phyloP scores from a whole-genome alignment of 768 basidiomycete genomes.

The Cyathus striatus region DNA sequence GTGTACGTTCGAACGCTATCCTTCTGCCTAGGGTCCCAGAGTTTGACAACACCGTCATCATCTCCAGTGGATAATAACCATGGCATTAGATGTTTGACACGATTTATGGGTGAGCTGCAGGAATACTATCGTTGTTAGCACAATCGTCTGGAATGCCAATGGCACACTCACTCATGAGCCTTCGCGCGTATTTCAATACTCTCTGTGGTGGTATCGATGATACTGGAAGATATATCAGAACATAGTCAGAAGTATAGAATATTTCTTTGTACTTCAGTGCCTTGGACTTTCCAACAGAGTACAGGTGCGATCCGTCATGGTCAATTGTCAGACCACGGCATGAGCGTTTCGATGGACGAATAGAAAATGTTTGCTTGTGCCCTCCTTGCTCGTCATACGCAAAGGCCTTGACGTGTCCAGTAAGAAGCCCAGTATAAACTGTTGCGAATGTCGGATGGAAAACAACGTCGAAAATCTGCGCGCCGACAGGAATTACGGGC shows the following conservation, averaged over 20 bases:
- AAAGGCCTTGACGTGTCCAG: slow-evolving; percentile 81
- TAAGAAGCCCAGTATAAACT: slow-evolving; percentile 77
- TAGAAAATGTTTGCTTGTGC: slow-evolving; percentile 49
- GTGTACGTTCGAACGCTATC: slow-evolving; percentile 62
- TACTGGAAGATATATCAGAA: slow-evolving; percentile 36
- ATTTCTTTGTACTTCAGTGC: slow-evolving; percentile 60
- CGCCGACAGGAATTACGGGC: slow-evolving; percentile 63
- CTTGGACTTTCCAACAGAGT: slow-evolving; percentile 79
- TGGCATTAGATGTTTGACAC: slow-evolving; percentile 66
- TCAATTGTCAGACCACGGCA: slow-evolving; percentile 70
- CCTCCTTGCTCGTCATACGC: slow-evolving; percentile 69
- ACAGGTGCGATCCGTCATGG: slow-evolving; percentile 64
- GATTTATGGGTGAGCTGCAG: slow-evolving; percentile 77
- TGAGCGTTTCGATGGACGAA: slow-evolving; percentile 78
- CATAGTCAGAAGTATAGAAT: slow-evolving; percentile 6
- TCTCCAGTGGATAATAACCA: slow-evolving; percentile 83
- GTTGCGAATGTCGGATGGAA: slow-evolving; percentile 74
- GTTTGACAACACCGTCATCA: slow-evolving; percentile 91
- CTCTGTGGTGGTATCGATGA: slow-evolving; percentile 62
- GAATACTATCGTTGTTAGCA: slow-evolving; percentile 27
- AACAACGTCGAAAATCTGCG: slow-evolving; percentile 84
- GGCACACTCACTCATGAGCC: slow-evolving; percentile 63
- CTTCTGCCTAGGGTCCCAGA: slow-evolving; percentile 83
- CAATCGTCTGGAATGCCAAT: slow-evolving; percentile 3
- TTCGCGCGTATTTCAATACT: slow-evolving; percentile 39